Evolutionary conservation across 169 alveolate genomes (phyloP), one percentile per base, ranked within the genome.

Genomic region (Condylostoma magnum): DNA sequence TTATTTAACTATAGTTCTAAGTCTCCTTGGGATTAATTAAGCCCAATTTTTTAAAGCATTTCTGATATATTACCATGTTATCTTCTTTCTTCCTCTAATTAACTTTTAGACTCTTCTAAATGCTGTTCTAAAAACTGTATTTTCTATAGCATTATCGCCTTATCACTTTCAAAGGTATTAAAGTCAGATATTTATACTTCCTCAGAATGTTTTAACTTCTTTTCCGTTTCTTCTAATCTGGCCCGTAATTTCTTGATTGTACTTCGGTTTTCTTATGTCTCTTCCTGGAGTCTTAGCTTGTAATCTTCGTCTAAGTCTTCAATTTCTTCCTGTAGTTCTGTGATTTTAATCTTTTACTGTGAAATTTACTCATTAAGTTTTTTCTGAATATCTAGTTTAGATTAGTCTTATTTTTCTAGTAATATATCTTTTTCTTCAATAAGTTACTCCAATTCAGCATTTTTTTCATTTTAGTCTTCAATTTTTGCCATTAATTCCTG

Each of bases 361-460:
- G 27, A 43, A 0, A 34, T 27, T 22, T 12, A 15, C 44, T 43
- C 60, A 60, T 63, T 10, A n/a, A 57, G 28, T 18, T 74, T 47
- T 37, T 68, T 63, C 73, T 80, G 57, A 43, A 57, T 20, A 47
- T 66, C 77, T 31, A 53, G 1, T 37, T 63, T 57, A 43, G 38
- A 43, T 44, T 57, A 43, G 2, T 63, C 73, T 12, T 43, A 15
- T 63, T 63, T 63, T n/a, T 18, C 31, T 43, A 43, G 38, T 22
- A 41, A 46, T n/a, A 20, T 41, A 20, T 63, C 73, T 50, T 67
- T 67, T 44, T 67, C 76, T 50, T 67, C 76, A 2, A 67, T n/a
- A 20, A 18, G 36, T 4, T 52, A 48, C 50, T 89, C 95, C 51
- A 83, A 56, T 31, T 89, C 95, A 47, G 73, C 60, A 25, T 83